Conservation (phyloP, 177 flowering plant genomes). For the Vitis hybrid region DNA sequence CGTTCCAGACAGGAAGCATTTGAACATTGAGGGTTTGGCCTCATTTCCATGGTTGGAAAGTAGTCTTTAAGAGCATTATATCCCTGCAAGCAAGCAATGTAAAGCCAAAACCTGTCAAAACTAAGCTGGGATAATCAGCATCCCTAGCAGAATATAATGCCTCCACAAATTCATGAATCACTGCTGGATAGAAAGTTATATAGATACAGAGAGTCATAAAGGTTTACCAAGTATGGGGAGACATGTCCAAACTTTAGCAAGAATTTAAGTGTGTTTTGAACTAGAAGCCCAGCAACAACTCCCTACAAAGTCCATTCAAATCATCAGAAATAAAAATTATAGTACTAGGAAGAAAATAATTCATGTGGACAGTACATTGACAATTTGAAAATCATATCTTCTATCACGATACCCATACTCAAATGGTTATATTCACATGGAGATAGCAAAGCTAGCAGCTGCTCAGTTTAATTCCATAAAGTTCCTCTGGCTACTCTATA, state of each 20-base stretch:
- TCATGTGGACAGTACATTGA: background rate
- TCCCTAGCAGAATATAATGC: background rate
- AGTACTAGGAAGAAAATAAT: background rate
- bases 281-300: constrained; percentile 95
- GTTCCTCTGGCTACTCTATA: background rate
- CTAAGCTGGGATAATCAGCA: background rate
- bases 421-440: background rate
- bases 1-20: constrained; percentile 84
- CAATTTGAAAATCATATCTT: background rate
- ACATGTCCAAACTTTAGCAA: constrained; percentile 87
- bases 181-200: background rate
- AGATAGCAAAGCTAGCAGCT: background rate
- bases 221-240: constrained; percentile 84
- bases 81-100: constrained; percentile 52
- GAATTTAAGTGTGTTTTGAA: constrained; percentile 91
- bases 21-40: constrained; percentile 95
- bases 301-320: constrained; percentile 52
- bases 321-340: constrained; percentile 4
- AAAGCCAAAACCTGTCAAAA: constrained; percentile 4
- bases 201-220: background rate
- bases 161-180: background rate
- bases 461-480: background rate
- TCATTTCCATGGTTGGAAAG: constrained; percentile 99
- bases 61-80: constrained; percentile 93
- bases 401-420: background rate